Evolutionary conservation across 2,329 filamentous ascomycete genomes (phyloP).

Genomic region (Aspergillus hiratsukae): DNA sequence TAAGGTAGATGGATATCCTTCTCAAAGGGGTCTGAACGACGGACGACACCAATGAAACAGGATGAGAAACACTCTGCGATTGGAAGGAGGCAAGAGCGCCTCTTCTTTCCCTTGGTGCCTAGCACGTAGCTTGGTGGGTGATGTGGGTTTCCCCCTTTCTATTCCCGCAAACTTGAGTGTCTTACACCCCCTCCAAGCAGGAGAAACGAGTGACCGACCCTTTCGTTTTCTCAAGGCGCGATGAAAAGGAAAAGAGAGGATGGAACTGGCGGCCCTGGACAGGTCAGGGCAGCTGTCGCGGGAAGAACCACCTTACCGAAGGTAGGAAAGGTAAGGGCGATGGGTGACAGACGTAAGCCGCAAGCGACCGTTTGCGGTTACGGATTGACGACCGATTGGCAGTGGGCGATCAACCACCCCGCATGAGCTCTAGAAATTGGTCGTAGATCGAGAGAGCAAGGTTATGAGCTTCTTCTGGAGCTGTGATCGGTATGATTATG

Average conservation of each 20-base stretch:
- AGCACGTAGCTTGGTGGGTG: not conserved
- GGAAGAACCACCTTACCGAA: constrained; percentile 4
- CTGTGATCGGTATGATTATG: not conserved
- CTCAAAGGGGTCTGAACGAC: not conserved
- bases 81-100: constrained; percentile 1
- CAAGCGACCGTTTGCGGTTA: constrained; percentile 33
- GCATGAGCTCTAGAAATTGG: constrained; percentile 8
- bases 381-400: constrained; percentile 19
- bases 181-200: not conserved
- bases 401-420: constrained; percentile 11
- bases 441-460: not conserved
- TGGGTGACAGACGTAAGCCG: not conserved
- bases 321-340: not conserved
- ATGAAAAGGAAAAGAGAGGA: not conserved
- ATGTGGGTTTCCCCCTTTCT: not conserved
- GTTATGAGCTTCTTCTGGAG: not conserved
- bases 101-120: constrained; percentile 2
- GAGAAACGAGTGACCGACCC: constrained; percentile 1
- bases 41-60: not conserved
- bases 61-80: not conserved
- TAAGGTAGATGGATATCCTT: not conserved
- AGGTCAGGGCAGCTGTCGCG: constrained; percentile 8
- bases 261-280: constrained; percentile 2
- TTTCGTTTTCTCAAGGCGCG: not conserved
- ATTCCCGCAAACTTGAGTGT: not conserved